A percentile compares a stretch with the other conserved stretches of the same genome.
phyloP scores from a whole-genome alignment of 352 stramenopile genomes.

The Poterioochromonas sp. region DNA sequence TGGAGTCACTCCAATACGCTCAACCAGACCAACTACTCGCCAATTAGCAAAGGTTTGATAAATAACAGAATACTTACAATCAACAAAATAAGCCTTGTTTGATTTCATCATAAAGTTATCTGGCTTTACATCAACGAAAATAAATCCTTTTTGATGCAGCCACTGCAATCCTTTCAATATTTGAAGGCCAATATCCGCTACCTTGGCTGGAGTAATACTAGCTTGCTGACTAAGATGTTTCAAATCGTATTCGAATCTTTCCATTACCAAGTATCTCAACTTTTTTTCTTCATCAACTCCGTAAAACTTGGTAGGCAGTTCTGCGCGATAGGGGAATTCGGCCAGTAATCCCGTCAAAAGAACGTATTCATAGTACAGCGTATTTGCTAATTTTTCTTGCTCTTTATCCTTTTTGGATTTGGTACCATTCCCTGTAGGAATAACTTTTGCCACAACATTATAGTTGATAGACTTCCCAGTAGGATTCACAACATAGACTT shows the following conservation, averaged over 20 bases:
- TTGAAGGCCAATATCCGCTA: not conserved
- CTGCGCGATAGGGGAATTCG: not conserved
- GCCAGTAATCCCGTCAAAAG: not conserved
- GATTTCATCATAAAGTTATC: constrained; percentile 27
- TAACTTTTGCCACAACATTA: constrained; percentile 10
- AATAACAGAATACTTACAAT: not conserved
- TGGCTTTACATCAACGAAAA: constrained; percentile 29
- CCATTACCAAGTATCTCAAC: constrained; percentile 19
- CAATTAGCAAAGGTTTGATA: not conserved
- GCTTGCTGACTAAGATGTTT: not conserved
- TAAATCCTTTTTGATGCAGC: constrained; percentile 16
- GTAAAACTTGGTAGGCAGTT: not conserved
- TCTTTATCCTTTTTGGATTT: not conserved
- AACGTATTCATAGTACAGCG: constrained; percentile 1
- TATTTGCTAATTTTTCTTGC: constrained; percentile 2
- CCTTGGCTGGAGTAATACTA: not conserved
- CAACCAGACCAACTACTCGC: not conserved
- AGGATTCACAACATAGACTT: not conserved
- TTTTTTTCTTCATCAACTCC: not conserved
- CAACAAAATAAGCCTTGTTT: constrained; percentile 22
- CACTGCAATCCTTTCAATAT: constrained; percentile 3
- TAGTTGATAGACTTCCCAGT: not conserved
- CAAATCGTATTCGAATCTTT: constrained; percentile 14
- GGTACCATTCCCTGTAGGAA: not conserved
- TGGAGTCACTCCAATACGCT: not conserved